phyloP scores from a whole-genome alignment of 805 yeast genomes.

The Kurtzmaniella cleridarum region DNA sequence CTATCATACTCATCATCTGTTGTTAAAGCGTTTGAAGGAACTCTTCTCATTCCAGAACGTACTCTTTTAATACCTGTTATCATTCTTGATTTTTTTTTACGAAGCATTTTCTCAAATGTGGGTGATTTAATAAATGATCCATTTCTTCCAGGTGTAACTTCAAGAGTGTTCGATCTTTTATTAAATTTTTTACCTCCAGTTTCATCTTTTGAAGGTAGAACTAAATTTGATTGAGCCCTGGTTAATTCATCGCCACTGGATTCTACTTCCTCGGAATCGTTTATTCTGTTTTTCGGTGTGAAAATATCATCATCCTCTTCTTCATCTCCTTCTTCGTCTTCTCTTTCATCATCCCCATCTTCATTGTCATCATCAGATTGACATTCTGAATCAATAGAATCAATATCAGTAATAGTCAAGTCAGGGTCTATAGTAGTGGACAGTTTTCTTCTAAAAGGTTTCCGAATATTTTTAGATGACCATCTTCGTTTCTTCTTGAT shows the following conservation, averaged over 20 bases:
- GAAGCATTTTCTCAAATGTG: conserved; percentile 40
- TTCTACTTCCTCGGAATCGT: conserved; percentile 1
- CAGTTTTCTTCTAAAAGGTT: background rate
- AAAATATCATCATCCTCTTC: conserved; percentile 4
- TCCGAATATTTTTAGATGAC: background rate
- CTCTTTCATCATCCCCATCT: conserved; percentile 12
- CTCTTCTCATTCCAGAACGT: background rate
- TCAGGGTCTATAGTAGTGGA: conserved; percentile 1
- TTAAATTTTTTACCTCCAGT: conserved; percentile 30
- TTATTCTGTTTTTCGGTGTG: conserved; percentile 13
- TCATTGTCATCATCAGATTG: conserved; percentile 11
- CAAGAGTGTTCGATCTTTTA: conserved; percentile 47
- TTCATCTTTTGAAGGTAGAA: conserved; percentile 28
- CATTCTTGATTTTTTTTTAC: background rate
- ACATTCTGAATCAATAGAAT: conserved; percentile 19
- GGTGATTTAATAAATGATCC: conserved; percentile 29
- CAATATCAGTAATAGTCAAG: conserved; percentile 14
- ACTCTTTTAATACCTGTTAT: background rate
- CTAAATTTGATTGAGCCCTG: conserved; percentile 29
- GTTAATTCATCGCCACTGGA: conserved; percentile 2
- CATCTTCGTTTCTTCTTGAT: background rate
- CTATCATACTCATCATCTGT: background rate
- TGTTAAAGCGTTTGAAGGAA: background rate
- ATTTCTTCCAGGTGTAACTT: conserved; percentile 19
- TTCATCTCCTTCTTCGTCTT: conserved; percentile 8